Base-by-base conservation (phyloP, 139 green algal species). In the Picochlorum sp. region DNA sequence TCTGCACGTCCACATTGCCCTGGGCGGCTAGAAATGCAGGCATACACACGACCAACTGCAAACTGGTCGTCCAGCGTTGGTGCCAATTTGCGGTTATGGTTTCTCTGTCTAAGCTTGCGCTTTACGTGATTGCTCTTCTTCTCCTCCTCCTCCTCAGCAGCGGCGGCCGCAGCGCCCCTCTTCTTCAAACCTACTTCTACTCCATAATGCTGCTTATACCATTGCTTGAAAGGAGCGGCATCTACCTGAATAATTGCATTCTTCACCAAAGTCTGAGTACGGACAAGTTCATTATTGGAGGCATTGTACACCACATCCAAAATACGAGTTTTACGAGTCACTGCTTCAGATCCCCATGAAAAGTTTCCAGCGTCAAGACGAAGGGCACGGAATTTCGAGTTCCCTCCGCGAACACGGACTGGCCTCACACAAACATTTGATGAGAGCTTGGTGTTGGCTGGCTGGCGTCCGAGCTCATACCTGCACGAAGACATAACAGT, bases 241-340 rank as follows among this genome's bases (percentile, higher is more conserved):
- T 99, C 93, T 32, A 99, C 66, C 56, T 82, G 64, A 1, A 99
- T 54, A 57, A 99, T 95, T 61, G 84, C 84, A 65, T 89, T 90
- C 87, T 99, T 99, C 65, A 99, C 93, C 59, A 99, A 76, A 20
- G 93, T 98, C 82, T 99, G 85, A 31, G 93, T 99, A 65, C 93
- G 85, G 37, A 93, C 78, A 75, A 99, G 78, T 82, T 99, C 93
- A 80, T 99, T 98, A 85, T 97, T 98, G 67, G 89, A 96, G 24
- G 93, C 85, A 76, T 99, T 98, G 91, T 99, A 99, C 29, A 72
- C 63, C 26, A 99, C 93, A 59, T 97, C 89, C 74, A 99, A 61
- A 50, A 99, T 82, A 74, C 93, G 91, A 5, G 81, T 81, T 83
- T 97, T 97, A 70, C 89, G 78, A 36, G 93, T 90, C 26, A 90